Evolutionary conservation across 768 basidiomycete species (phyloP), one percentile per base, ranked within the genome.

Genomic region (Hygrophoropsis aurantiaca): DNA sequence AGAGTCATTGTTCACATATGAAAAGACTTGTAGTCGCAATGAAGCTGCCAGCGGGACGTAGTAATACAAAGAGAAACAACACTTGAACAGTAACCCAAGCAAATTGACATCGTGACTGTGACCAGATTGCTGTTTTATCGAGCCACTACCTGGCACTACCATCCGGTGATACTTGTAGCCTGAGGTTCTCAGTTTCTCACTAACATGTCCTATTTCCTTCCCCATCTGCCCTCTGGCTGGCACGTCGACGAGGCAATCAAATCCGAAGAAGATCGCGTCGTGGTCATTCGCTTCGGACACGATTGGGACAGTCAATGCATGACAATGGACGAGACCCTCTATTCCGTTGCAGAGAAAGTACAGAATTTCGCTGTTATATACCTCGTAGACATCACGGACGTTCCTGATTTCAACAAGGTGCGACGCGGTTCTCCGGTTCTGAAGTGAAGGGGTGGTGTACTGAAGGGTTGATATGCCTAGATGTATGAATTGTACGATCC

Each of bases 401-500:
- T 98, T 0, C 95, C 97, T 2, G 97, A 98, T 65, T 98, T 98
- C 72, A 98, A 95, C 72, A 97, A 97, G 83, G 94, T 87, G 42
- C 59, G 49, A 1, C 46, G 36, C 15, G 2, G 3, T 38, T 7
- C 16, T 23, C 9, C 21, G 7, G 1, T 5, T 18, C 35, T 18
- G 21, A 36, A 23, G 39, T 11, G 38, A 33, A 4, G 18, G 16
- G 20, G 20, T 41, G 4, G n/a, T 52, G 40, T 20, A 51, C 44
- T 16, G 18, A 19, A 26, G n/a, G 18, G 11, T 21, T 47, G 24
- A 21, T 23, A 34, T 23, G 2, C 35, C 5, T 54, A 95, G 94
- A 98, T 97, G 95, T 98, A 98, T 68, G 97, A 98, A 66, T 71
- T 97, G 66, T 99, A 98, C 64, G 95, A 98, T 61, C 85, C 90